phyloP scores from a whole-genome alignment of 2,329 filamentous ascomycete species.

The Clonostachys rosea region DNA sequence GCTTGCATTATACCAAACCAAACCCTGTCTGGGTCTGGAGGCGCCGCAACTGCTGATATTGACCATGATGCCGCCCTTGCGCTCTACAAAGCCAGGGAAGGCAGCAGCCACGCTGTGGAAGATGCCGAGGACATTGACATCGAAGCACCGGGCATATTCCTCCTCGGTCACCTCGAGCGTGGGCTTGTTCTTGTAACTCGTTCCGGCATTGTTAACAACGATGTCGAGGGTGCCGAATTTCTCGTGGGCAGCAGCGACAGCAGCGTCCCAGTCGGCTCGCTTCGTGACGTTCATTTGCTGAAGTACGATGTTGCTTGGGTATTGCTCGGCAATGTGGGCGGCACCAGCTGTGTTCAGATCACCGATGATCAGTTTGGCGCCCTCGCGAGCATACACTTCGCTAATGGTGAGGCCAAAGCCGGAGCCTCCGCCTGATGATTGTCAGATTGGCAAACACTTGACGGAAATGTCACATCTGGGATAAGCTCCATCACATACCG shows the following conservation, averaged over 20 bases:
- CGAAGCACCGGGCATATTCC: constrained; percentile 79
- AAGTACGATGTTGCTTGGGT: background rate
- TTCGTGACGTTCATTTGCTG: constrained; percentile 1
- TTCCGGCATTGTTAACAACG: constrained; percentile 24
- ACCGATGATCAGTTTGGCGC: constrained; percentile 69
- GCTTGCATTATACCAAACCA: constrained; percentile 76
- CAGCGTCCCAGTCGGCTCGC: constrained; percentile 3
- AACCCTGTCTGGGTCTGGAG: constrained; percentile 66
- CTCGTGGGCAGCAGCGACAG: background rate
- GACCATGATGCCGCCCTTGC: constrained; percentile 67
- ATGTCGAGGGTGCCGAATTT: constrained; percentile 18
- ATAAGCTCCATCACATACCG: constrained; percentile 49
- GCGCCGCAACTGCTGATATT: constrained; percentile 79
- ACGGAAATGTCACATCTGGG: no score
- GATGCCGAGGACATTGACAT: constrained; percentile 83
- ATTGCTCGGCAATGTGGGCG: constrained; percentile 48
- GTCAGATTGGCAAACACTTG: background rate
- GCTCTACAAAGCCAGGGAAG: constrained; percentile 62
- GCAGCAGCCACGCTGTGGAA: constrained; percentile 75
- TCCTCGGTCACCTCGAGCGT: constrained; percentile 52
- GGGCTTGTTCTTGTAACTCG: constrained; percentile 1
- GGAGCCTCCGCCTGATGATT: constrained; percentile 27
- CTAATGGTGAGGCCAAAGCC: constrained; percentile 78
- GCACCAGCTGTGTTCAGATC: constrained; percentile 69
- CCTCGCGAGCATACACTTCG: constrained; percentile 74